Conservation (phyloP, 2,329 filamentous ascomycete species). For the Aureobasidium mangrovei region DNA sequence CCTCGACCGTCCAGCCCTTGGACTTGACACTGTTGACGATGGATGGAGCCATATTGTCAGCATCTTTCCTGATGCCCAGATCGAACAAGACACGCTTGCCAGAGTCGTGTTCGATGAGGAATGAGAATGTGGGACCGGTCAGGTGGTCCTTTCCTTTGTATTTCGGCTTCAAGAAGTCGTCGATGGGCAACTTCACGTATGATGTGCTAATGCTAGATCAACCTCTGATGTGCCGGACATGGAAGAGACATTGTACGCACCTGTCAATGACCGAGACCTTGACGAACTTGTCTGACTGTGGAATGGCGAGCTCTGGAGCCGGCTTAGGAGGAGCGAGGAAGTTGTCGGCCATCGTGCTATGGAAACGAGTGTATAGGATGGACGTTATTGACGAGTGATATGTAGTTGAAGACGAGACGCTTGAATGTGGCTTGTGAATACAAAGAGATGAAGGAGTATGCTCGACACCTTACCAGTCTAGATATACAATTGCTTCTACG, state of each 20-base stretch:
- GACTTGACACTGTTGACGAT: constrained; percentile 26
- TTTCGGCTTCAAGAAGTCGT: constrained; percentile 30
- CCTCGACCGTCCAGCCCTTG: constrained; percentile 29
- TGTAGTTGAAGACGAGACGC: too few relatives aligned
- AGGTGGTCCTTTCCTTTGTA: constrained; percentile 32
- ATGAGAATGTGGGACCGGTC: constrained; percentile 36
- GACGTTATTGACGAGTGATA: too few relatives aligned
- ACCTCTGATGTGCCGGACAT: neutral
- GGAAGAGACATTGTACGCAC: constrained; percentile 17
- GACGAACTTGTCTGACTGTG: constrained; percentile 24
- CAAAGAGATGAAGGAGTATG: neutral
- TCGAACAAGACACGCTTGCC: constrained; percentile 39
- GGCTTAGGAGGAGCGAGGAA: constrained; percentile 21
- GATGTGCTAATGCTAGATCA: constrained; percentile 22
- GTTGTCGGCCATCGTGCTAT: constrained; percentile 17
- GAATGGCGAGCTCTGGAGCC: constrained; percentile 27
- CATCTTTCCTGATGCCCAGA: constrained; percentile 40
- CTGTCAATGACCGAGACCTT: constrained; percentile 30
- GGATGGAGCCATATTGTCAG: constrained; percentile 30
- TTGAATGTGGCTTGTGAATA: neutral
- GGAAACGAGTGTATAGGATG: too few relatives aligned
- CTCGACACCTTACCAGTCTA: too few relatives aligned
- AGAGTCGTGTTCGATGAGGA: constrained; percentile 40
- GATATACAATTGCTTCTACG: neutral
- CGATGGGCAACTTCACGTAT: constrained; percentile 25